These are phyloP conservation scores for Rhododendron williamsianum DNA, from an alignment of 148 eudicot genomes.

Conservation along the genomic window DNA sequence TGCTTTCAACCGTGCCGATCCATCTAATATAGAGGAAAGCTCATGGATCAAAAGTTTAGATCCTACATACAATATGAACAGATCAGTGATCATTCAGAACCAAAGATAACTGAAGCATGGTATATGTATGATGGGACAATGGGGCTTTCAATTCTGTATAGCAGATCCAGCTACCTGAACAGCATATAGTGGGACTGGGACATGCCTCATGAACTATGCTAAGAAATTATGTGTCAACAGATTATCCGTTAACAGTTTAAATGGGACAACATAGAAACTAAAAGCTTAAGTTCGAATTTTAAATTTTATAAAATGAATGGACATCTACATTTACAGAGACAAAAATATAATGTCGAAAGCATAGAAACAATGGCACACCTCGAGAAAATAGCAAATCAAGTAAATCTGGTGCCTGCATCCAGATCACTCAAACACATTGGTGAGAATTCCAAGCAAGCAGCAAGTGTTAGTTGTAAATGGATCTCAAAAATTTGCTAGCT, in stretches of 20 bases:
- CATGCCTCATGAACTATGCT: neutral
- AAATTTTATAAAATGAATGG: neutral
- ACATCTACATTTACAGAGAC: neutral
- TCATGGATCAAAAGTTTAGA: conserved; percentile 75
- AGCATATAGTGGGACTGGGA: neutral
- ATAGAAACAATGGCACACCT: conserved; percentile 33
- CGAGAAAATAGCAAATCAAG: conserved; percentile 60
- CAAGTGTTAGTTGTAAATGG: neutral
- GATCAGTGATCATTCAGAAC: conserved; percentile 3
- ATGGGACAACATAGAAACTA: too few relatives aligned
- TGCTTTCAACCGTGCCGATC: conserved; percentile 67
- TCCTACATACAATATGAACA: conserved; percentile 37
- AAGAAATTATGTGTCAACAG: neutral
- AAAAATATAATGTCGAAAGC: conserved; percentile 9
- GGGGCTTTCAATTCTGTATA: neutral
- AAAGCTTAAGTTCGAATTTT: neutral
- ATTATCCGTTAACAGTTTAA: too few relatives aligned
- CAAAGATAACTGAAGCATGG: neutral
- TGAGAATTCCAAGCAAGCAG: conserved; percentile 17
- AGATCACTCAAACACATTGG: conserved; percentile 20
- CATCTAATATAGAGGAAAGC: conserved; percentile 86
- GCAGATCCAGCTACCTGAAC: neutral
- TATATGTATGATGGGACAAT: neutral
- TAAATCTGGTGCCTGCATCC: conserved; percentile 85
- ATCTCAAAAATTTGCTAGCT: neutral